A percentile compares a stretch with the other conserved stretches of the same genome.
Conservation (phyloP, 2,329 filamentous ascomycete genomes). For the Paecilomyces formosus region DNA sequence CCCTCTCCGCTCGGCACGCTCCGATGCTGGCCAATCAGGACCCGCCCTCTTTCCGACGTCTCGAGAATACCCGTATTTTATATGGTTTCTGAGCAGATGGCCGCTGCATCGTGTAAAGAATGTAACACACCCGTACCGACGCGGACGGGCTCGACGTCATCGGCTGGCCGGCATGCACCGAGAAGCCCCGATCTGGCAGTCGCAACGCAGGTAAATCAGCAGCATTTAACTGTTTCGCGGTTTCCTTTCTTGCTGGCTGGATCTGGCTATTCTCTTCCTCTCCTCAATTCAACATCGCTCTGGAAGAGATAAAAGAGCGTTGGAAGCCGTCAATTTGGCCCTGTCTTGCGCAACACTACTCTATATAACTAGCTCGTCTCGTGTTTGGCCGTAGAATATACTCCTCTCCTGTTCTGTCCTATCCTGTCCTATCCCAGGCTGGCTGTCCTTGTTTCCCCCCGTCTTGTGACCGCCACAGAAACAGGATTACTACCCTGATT, state of each 20-base stretch:
- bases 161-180: slow-evolving; percentile 12
- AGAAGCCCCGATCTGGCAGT: slow-evolving; percentile 1
- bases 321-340: background rate
- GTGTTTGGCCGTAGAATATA: background rate
- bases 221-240: too few relatives aligned
- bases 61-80: background rate
- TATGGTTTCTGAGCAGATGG: too few relatives aligned
- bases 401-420: background rate
- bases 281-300: background rate
- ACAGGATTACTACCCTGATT: background rate
- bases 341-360: background rate
- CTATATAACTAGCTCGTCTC: background rate
- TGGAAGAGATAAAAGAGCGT: background rate
- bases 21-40: background rate
- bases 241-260: too few relatives aligned
- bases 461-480: background rate
- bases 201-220: too few relatives aligned
- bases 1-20: background rate
- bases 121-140: background rate
- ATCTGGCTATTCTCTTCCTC: background rate
- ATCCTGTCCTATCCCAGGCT: background rate
- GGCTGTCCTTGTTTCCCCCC: background rate
- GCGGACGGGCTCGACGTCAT: slow-evolving; percentile 16
- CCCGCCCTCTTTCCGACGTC: background rate
- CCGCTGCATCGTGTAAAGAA: too few relatives aligned